phyloP scores from a whole-genome alignment of 31 red algal species.

The Endocladia muricata region DNA sequence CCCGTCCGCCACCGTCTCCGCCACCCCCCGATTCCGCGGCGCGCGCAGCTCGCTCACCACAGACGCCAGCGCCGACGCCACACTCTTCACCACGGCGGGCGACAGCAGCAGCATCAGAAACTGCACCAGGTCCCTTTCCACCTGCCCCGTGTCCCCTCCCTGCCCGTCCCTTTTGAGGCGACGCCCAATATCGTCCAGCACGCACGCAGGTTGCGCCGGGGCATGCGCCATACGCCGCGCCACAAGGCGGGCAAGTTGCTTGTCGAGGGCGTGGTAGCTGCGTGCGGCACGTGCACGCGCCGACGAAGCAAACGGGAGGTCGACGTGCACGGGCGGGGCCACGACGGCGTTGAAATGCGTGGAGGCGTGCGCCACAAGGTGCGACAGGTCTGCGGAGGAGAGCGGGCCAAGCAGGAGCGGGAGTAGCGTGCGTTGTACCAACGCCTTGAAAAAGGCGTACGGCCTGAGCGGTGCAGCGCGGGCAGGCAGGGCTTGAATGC shows the following conservation, averaged over 20 bases:
- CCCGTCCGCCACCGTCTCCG: neutral
- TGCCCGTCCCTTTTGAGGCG: neutral
- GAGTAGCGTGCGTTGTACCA: neutral
- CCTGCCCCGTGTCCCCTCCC: neutral
- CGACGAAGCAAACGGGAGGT: neutral
- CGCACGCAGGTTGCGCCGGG: neutral
- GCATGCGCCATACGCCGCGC: neutral
- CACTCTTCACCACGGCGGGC: slow-evolving; percentile 24
- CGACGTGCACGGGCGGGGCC: slow-evolving; percentile 16
- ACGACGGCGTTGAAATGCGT: slow-evolving; percentile 44
- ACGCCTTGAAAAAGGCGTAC: slow-evolving; percentile 9
- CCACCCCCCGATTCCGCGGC: neutral
- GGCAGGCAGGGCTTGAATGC: neutral
- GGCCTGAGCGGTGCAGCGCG: neutral
- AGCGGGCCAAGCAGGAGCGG: slow-evolving; percentile 23
- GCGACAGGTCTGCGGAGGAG: neutral
- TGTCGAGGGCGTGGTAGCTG: slow-evolving; percentile 1
- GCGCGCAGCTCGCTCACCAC: slow-evolving; percentile 12
- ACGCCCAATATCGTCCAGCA: neutral
- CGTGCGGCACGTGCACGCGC: slow-evolving; percentile 21
- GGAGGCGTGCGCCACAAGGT: neutral
- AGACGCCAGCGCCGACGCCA: slow-evolving; percentile 12
- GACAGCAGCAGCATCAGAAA: slow-evolving; percentile 41
- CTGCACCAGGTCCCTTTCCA: slow-evolving; percentile 4
- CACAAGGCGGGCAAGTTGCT: slow-evolving; percentile 1